Conservation (phyloP, 129 eudicot species). For the Saposhnikovia divaricata region DNA sequence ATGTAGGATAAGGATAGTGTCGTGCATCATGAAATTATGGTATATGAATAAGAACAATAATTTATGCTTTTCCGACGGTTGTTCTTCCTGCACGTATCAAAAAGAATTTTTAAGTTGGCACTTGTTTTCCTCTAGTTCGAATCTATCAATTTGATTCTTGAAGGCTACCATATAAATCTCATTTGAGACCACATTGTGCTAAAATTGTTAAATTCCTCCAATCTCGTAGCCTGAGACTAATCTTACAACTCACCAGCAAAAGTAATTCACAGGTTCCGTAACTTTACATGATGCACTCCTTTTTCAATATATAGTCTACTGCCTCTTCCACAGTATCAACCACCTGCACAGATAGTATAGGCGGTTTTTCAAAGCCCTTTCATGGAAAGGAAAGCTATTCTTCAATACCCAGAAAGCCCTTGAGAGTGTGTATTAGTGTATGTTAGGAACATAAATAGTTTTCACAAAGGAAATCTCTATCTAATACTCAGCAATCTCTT, state of each 20-base stretch:
- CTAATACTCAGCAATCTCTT: neutral
- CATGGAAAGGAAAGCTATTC: neutral
- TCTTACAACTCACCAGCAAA: neutral
- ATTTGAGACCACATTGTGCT: neutral
- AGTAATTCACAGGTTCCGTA: neutral
- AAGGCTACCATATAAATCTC: neutral
- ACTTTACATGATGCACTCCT: constrained; percentile 24
- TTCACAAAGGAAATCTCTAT: neutral
- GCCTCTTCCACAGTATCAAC: constrained; percentile 71
- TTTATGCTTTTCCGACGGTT: neutral
- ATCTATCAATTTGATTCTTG: neutral
- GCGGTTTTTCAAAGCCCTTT: neutral
- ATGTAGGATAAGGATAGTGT: neutral
- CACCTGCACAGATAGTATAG: constrained; percentile 30
- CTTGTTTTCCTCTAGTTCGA: neutral
- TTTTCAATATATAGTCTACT: constrained; percentile 46
- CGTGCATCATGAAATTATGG: neutral
- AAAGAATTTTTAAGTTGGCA: neutral
- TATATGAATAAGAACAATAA: neutral
- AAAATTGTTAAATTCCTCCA: neutral
- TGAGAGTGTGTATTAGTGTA: neutral
- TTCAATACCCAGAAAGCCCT: neutral
- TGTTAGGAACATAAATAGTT: neutral
- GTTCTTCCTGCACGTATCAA: neutral
- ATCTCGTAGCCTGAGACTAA: neutral